phyloP scores from a whole-genome alignment of 2,329 filamentous ascomycete genomes.

The Cladorrhinum sp. region DNA sequence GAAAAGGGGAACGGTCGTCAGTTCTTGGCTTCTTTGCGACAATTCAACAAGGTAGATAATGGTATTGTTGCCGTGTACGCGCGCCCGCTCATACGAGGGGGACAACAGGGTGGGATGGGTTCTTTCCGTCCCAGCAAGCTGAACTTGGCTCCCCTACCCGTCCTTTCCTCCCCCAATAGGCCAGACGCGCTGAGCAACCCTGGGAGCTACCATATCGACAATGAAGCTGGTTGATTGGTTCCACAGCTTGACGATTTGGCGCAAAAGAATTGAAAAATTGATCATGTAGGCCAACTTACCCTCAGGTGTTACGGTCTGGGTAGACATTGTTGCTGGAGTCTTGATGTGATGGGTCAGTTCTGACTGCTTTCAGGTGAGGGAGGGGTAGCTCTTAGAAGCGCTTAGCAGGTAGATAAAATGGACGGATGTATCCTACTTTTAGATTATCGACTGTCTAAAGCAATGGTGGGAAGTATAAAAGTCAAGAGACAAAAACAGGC shows the following conservation, averaged over 20 bases:
- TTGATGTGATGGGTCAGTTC: background rate
- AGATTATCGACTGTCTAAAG: background rate
- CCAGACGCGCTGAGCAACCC: background rate
- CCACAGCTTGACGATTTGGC: background rate
- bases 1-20: slow-evolving; percentile 1
- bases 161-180: background rate
- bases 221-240: background rate
- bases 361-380: slow-evolving; percentile 6
- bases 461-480: background rate
- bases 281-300: slow-evolving; percentile 21
- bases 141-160: background rate
- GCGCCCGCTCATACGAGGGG: background rate
- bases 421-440: slow-evolving; percentile 10
- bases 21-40: background rate
- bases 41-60: background rate
- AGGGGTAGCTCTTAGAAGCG: slow-evolving; percentile 25
- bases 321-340: slow-evolving; percentile 23
- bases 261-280: background rate
- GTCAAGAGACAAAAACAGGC: background rate
- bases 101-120: background rate
- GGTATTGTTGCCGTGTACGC: background rate
- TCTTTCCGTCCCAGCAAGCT: background rate
- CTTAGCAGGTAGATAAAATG: background rate
- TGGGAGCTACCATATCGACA: background rate
- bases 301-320: slow-evolving; percentile 27